Evolutionary conservation across 2,329 filamentous ascomycete species (phyloP).

Genomic region (Sporothrix brunneoviolacea): DNA sequence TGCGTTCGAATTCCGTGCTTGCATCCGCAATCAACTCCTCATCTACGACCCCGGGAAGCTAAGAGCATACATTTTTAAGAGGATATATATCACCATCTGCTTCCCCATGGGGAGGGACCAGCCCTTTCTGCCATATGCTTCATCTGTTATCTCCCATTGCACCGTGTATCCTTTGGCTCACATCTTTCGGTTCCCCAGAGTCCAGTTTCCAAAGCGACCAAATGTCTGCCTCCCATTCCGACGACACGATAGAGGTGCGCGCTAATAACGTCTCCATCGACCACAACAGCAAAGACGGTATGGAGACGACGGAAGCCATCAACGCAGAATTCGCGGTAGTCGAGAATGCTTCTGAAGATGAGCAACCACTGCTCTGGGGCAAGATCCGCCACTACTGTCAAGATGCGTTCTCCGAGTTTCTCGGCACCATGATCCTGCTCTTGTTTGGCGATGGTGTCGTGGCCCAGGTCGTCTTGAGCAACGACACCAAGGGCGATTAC

Average conservation of each 20-base stretch:
- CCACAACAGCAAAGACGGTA: conserved; percentile 8
- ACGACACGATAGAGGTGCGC: conserved; percentile 11
- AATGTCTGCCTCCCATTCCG: conserved; percentile 13
- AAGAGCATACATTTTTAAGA: too few species aligned
- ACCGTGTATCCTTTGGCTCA: neutral
- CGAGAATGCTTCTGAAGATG: conserved; percentile 1
- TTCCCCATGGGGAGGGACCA: conserved; percentile 8
- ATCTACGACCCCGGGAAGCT: too few species aligned
- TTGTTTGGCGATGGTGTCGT: conserved; percentile 67
- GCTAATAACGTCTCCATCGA: conserved; percentile 2
- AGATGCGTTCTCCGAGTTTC: conserved; percentile 61
- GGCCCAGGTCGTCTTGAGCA: conserved; percentile 59
- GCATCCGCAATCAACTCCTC: neutral
- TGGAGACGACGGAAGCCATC: conserved; percentile 5
- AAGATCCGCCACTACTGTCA: conserved; percentile 43
- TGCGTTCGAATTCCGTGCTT: neutral
- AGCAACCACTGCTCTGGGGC: conserved; percentile 37
- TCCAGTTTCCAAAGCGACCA: too few species aligned
- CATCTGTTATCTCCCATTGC: neutral
- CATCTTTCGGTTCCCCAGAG: too few species aligned
- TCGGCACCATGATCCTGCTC: conserved; percentile 61
- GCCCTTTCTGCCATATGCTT: neutral
- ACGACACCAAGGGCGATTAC: conserved; percentile 39
- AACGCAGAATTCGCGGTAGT: conserved; percentile 10
- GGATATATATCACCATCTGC: conserved; percentile 3